Evolutionary conservation across 106 monocot species (phyloP).

Genomic region (Triglochin maritima): DNA sequence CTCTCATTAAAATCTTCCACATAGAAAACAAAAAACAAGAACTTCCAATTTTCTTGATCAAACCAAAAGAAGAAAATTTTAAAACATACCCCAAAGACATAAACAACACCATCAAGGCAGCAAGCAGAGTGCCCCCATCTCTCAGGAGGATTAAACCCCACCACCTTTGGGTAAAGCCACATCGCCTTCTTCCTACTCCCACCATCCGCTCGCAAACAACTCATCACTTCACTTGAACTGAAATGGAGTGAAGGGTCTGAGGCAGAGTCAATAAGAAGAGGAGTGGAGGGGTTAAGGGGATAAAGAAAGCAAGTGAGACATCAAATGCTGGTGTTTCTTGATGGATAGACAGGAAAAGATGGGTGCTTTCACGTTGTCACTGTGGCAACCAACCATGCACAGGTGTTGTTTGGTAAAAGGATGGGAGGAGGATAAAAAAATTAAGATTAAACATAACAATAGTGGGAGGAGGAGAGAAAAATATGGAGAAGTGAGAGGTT

Average conservation of each 20-base stretch:
- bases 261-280: not conserved
- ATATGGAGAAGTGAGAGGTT: not conserved
- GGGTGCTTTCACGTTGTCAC: conserved; percentile 59
- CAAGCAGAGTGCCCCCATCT: conserved; percentile 98
- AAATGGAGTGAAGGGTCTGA: not conserved
- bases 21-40: no score
- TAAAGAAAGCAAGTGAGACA: not conserved
- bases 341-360: conserved; percentile 18
- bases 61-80: no score
- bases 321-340: not conserved
- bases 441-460: not conserved
- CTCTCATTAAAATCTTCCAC: no score
- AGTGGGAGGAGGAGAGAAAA: not conserved
- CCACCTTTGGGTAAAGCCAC: conserved; percentile 86
- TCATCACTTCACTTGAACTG: conserved; percentile 16
- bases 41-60: no score
- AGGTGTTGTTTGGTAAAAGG: not conserved
- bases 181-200: conserved; percentile 74
- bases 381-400: conserved; percentile 40
- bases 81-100: conserved; percentile 70
- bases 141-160: conserved; percentile 78
- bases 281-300: not conserved
- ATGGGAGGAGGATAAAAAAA: not conserved
- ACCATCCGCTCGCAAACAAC: conserved; percentile 31
- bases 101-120: conserved; percentile 53